Base-by-base conservation (phyloP, 176 grass and related monocot genomes). In the Oryza meyeriana region DNA sequence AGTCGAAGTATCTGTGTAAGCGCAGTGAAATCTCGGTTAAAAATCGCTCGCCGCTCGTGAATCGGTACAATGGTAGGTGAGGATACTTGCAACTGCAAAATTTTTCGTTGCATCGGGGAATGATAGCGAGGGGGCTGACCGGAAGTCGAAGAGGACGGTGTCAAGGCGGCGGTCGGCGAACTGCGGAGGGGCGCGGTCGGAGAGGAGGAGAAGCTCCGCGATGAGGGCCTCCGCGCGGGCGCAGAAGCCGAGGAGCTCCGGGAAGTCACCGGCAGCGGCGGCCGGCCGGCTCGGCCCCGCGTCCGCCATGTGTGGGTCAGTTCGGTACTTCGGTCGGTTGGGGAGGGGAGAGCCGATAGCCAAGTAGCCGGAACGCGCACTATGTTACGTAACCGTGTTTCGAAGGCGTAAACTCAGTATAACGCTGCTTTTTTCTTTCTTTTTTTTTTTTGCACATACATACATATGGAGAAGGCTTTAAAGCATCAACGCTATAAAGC, bases 71-170 rank as follows among this genome's bases (percentile, higher is more conserved):
- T 10, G 26, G n/a, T 1, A 30, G 24, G 12, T 11, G 45, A 52
- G 44, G 18, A 64, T 35, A 39, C 12, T n/a, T 27, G 13, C 7
- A 41, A 12, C 26, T 77, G 34, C 72, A 36, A 2, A 45, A 13
- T 41, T 4, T 18, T 39, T 20, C 13, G 10, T 14, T 27, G 83
- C 14, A 22, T 47, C n/a, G 39, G 12, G 6, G 24, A 13, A 34
- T n/a, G 73, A 55, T 17, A 33, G 66, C 64, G 29, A 48, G 74
- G 44, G 66, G 34, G n/a, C 55, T 4, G 58, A 88, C 93, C 90
- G 75, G 78, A 95, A 77, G 87, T 95, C 93, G 58, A 95, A 92
- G 85, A 95, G 93, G 59, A 92, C 85, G 55, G 85, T 39, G 36
- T 90, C 85, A 64, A 86, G 92, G 42, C 83, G 71, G 78, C 72